A percentile compares a stretch with the other conserved stretches of the same genome.
These are phyloP conservation scores for Sclerotinia nivalis DNA, from an alignment of 2,329 filamentous ascomycete species.

Conservation along the genomic window DNA sequence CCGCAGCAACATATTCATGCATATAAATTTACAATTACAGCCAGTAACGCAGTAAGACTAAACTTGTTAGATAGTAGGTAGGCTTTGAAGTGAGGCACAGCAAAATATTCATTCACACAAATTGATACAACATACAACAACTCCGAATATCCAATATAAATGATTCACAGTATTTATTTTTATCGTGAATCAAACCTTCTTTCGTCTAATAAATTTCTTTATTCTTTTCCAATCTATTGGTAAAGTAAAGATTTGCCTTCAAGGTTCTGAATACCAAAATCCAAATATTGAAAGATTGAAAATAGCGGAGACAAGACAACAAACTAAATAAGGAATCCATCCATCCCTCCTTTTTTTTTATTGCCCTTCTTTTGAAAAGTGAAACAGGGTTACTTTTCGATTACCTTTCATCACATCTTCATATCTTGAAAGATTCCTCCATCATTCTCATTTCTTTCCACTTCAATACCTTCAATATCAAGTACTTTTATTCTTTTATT, in stretches of 20 bases:
- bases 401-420: neutral
- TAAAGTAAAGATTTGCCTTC: neutral
- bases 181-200: neutral
- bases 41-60: neutral
- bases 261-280: neutral
- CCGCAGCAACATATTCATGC: neutral
- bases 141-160: no score
- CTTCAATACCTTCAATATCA: neutral
- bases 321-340: constrained; percentile 8
- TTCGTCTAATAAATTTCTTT: neutral
- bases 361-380: neutral
- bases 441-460: neutral
- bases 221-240: neutral
- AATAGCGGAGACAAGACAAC: constrained; percentile 19
- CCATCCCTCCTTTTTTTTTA: constrained; percentile 17
- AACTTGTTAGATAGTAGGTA: no score
- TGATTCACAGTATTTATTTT: neutral
- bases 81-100: neutral
- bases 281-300: neutral
- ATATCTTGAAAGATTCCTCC: neutral
- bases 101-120: neutral
- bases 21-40: neutral
- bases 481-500: neutral
- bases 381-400: constrained; percentile 8
- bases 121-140: neutral